Evolutionary conservation across 2,329 filamentous ascomycete genomes (phyloP).

Genomic region (Tolypocladium tropicale): DNA sequence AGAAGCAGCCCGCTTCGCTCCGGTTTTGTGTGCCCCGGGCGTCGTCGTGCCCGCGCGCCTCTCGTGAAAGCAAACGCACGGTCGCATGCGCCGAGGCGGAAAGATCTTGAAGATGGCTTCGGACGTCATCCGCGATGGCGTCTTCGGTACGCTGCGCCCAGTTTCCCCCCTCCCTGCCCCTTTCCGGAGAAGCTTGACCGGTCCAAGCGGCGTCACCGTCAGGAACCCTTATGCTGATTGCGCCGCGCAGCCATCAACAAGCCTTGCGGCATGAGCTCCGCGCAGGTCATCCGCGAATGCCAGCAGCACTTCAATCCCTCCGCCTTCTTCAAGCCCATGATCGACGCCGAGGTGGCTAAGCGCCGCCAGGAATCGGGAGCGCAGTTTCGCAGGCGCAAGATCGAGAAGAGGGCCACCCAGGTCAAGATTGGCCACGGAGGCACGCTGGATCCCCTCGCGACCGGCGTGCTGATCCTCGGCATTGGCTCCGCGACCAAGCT

Average conservation of each 20-base stretch:
- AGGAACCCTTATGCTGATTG: neutral
- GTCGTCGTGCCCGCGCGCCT: neutral
- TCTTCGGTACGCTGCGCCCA: slow-evolving; percentile 41
- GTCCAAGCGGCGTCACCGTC: neutral
- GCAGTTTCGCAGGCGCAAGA: slow-evolving; percentile 48
- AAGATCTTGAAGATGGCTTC: slow-evolving; percentile 40
- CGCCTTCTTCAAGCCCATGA: slow-evolving; percentile 64
- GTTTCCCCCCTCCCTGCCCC: neutral
- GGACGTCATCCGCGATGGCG: slow-evolving; percentile 42
- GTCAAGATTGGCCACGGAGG: slow-evolving; percentile 96
- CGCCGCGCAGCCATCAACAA: slow-evolving; percentile 72
- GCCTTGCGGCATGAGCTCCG: slow-evolving; percentile 75
- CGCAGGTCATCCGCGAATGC: slow-evolving; percentile 80
- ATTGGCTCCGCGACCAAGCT: slow-evolving; percentile 81
- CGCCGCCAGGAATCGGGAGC: slow-evolving; percentile 46
- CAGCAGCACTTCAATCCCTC: slow-evolving; percentile 80
- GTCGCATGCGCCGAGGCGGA: slow-evolving; percentile 20
- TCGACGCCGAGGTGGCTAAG: slow-evolving; percentile 50
- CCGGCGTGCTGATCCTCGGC: slow-evolving; percentile 82
- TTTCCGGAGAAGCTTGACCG: neutral
- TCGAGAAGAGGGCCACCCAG: slow-evolving; percentile 48
- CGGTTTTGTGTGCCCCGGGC: neutral
- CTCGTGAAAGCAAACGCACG: neutral
- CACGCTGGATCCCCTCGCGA: slow-evolving; percentile 88
- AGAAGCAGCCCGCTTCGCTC: neutral